These are phyloP conservation scores for Dryas alaskensis DNA, from an alignment of 306 rosid genomes.

Conservation along the genomic window DNA sequence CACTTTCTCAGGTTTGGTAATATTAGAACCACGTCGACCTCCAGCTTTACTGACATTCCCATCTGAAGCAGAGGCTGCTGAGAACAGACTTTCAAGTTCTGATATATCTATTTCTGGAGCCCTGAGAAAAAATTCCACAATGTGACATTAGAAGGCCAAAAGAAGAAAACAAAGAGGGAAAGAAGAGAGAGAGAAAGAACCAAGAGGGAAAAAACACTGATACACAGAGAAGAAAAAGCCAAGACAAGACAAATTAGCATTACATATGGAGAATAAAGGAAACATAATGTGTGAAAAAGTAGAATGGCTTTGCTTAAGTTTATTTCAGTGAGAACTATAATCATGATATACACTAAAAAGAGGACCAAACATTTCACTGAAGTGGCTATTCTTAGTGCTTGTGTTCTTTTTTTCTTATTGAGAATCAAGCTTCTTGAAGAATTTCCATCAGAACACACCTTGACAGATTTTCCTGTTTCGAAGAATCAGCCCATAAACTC, in stretches of 20 bases:
- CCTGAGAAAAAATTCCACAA: constrained; percentile 45
- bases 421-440: constrained; percentile 12
- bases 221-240: constrained; percentile 14
- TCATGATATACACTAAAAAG: not conserved
- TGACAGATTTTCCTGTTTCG: constrained; percentile 65
- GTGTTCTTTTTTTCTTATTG: not conserved
- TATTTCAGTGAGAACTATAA: constrained; percentile 2
- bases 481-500: constrained; percentile 95
- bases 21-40: constrained; percentile 81
- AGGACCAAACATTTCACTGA: not conserved
- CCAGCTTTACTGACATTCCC: constrained; percentile 56
- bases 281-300: not conserved
- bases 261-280: constrained; percentile 1
- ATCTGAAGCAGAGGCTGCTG: constrained; percentile 88
- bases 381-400: constrained; percentile 10
- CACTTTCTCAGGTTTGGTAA: constrained; percentile 89
- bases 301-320: constrained; percentile 6
- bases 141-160: constrained; percentile 33
- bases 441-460: constrained; percentile 50
- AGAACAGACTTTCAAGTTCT: constrained; percentile 93
- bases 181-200: not conserved
- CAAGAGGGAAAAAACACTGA: not conserved
- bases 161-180: not conserved
- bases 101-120: constrained; percentile 97
- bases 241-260: constrained; percentile 12